A percentile compares a stretch with the other conserved stretches of the same genome.
These are phyloP conservation scores for Metschnikowia lachancei DNA, from an alignment of 805 yeast species.

Conservation along the genomic window DNA sequence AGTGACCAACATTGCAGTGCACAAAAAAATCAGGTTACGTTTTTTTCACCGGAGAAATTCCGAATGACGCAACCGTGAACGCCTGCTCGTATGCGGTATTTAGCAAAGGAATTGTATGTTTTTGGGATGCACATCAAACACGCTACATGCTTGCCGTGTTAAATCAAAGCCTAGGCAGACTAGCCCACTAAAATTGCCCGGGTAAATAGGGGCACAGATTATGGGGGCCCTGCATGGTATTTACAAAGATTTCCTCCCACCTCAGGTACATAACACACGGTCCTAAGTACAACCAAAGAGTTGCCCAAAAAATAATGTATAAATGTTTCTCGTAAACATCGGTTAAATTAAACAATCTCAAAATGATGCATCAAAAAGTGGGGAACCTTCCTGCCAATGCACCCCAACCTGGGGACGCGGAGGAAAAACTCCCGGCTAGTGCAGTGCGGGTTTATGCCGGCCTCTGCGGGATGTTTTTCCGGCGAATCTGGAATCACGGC, in stretches of 20 bases:
- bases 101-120: too few relatives aligned
- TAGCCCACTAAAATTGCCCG: neutral
- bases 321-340: neutral
- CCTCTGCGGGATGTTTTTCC: neutral
- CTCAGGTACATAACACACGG: too few relatives aligned
- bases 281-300: too few relatives aligned
- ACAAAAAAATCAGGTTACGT: too few relatives aligned
- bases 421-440: slow-evolving; percentile 16
- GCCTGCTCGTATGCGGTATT: too few relatives aligned
- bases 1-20: too few relatives aligned
- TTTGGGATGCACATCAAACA: too few relatives aligned
- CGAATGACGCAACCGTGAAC: too few relatives aligned
- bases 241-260: too few relatives aligned
- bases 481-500: neutral
- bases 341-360: neutral
- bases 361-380: neutral
- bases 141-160: too few relatives aligned
- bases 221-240: neutral
- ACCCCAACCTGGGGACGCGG: slow-evolving; percentile 15
- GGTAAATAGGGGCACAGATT: neutral
- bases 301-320: neutral
- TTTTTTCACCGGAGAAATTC: too few relatives aligned
- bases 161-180: too few relatives aligned
- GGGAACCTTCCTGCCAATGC: slow-evolving; percentile 4
- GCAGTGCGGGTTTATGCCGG: slow-evolving; percentile 3